Percentiles rank a stretch among this genome's conserved stretches.
Conservation (phyloP, 2,329 filamentous ascomycete genomes). For the Rhynchosporium agropyri region DNA sequence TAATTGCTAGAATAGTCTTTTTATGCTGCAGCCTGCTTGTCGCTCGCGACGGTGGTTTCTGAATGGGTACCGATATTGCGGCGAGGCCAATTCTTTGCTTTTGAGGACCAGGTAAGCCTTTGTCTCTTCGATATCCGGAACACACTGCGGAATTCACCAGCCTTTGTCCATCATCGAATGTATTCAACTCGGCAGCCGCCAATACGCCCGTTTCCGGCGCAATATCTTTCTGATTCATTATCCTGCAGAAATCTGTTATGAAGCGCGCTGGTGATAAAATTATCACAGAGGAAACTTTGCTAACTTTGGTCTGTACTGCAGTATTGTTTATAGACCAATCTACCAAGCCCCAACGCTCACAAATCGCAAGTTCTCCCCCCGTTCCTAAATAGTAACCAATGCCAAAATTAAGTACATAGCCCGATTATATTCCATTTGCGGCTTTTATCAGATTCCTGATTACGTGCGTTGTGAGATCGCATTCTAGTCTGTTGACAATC, state of each 20-base stretch:
- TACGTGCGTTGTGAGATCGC: not conserved
- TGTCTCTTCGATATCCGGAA: not conserved
- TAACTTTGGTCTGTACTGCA: not conserved
- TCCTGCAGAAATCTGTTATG: not conserved
- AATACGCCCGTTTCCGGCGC: not conserved
- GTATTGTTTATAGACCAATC: not conserved
- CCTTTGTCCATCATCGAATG: constrained; percentile 7
- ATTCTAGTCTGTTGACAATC: not conserved
- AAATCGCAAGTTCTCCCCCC: not conserved
- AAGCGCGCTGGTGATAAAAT: not conserved
- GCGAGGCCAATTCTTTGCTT: not conserved
- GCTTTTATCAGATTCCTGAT: not conserved
- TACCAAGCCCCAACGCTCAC: constrained; percentile 4
- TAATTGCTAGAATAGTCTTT: not conserved
- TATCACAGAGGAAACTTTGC: constrained; percentile 1
- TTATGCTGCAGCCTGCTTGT: not conserved
- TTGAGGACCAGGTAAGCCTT: not conserved
- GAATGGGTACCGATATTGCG: not conserved
- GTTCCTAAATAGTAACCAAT: not conserved
- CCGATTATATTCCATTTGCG: not conserved
- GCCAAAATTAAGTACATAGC: not conserved
- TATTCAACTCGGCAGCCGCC: not conserved
- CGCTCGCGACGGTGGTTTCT: not conserved
- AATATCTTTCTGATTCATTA: not conserved
- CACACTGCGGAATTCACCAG: not conserved